Conservation (phyloP, 345 rosid genomes). For the Eucalyptus grandis region DNA sequence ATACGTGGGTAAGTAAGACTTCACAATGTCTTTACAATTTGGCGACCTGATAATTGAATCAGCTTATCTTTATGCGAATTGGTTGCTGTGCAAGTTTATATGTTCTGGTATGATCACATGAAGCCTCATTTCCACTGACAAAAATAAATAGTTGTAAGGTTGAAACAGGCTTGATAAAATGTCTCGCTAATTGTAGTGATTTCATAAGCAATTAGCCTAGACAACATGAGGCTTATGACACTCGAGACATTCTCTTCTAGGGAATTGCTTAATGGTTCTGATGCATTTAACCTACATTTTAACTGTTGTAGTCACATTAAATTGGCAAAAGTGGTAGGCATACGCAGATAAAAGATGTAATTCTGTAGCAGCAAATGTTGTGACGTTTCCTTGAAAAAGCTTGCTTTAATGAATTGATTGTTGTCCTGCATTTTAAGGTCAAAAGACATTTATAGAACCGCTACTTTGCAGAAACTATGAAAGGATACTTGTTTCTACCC, state of each 20-base stretch:
- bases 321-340: not conserved
- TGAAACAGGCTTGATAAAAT: not conserved
- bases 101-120: not conserved
- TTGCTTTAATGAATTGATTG: not conserved
- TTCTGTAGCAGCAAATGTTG: not conserved
- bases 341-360: not conserved
- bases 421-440: not conserved
- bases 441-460: not conserved
- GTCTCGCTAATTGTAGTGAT: not conserved
- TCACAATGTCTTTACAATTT: not conserved
- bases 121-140: not conserved
- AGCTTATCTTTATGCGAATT: not conserved
- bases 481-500: not conserved
- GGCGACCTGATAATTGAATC: not conserved
- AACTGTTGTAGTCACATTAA: not conserved
- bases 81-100: not conserved
- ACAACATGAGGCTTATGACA: not conserved
- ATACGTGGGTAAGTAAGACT: constrained; percentile 51
- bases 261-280: not conserved
- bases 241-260: not conserved
- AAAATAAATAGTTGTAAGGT: not conserved
- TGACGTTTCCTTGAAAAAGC: not conserved
- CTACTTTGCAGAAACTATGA: not conserved
- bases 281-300: not conserved
- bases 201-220: not conserved